Percentiles rank a stretch among this genome's conserved stretches.
These are phyloP conservation scores for Iris pallida DNA, from an alignment of 116 monocot species.

Conservation along the genomic window DNA sequence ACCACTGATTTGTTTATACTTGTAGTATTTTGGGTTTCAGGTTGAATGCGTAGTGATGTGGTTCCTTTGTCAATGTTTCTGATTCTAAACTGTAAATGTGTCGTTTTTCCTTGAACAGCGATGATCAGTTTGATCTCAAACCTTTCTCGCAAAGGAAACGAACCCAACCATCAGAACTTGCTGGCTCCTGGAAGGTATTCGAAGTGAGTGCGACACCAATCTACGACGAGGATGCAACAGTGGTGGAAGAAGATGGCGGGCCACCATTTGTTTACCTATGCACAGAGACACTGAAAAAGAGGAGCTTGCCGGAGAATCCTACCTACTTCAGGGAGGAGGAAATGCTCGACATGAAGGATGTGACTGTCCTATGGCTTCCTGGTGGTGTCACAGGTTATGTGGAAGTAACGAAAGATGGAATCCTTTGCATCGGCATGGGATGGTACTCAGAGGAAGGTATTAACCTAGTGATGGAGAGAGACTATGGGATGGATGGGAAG, in stretches of 20 bases:
- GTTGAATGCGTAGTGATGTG: too few relatives aligned
- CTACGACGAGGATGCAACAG: conserved; percentile 21
- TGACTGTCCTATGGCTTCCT: conserved; percentile 69
- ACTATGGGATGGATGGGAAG: conserved; percentile 91
- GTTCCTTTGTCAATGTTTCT: too few relatives aligned
- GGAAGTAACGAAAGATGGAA: conserved; percentile 75
- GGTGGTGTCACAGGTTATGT: conserved; percentile 77
- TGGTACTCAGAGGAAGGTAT: conserved; percentile 97
- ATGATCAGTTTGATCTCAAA: conserved; percentile 39
- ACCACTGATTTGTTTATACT: too few relatives aligned
- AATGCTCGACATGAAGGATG: conserved; percentile 53
- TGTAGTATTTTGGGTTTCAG: too few relatives aligned
- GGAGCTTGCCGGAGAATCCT: conserved; percentile 59
- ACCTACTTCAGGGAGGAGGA: conserved; percentile 63
- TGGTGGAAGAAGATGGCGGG: conserved; percentile 23
- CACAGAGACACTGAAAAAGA: conserved; percentile 83
- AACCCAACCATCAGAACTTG: conserved; percentile 61
- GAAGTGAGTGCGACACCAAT: conserved; percentile 77
- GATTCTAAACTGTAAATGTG: too few relatives aligned
- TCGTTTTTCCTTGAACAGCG: conserved; percentile 26
- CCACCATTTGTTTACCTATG: conserved; percentile 67
- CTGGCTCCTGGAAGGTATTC: conserved; percentile 81
- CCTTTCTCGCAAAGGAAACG: conserved; percentile 65
- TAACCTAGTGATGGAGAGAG: conserved; percentile 98
- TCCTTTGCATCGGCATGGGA: conserved; percentile 78